phyloP scores from a whole-genome alignment of 352 stramenopile species.

The Phytophthora sp. region DNA sequence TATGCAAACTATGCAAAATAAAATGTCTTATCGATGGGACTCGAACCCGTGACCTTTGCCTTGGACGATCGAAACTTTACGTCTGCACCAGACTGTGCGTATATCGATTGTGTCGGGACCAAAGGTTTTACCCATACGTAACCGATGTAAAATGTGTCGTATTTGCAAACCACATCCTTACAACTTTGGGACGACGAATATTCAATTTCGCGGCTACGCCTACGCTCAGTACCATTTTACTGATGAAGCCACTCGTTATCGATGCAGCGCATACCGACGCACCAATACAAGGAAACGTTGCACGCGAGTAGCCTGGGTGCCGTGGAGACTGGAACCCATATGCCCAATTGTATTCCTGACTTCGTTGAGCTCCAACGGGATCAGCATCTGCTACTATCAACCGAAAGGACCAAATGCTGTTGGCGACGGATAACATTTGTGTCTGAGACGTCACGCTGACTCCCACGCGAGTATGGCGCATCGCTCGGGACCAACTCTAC shows the following conservation, averaged over 20 bases:
- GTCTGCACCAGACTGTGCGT: too few relatives aligned
- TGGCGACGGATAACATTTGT: background rate
- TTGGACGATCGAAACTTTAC: too few relatives aligned
- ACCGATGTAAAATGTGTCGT: too few relatives aligned
- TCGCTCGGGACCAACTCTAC: background rate
- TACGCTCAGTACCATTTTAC: background rate
- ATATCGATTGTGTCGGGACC: too few relatives aligned
- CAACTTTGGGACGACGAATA: background rate
- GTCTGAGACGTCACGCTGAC: background rate
- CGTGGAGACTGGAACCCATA: background rate
- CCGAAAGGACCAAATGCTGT: slow-evolving; percentile 1
- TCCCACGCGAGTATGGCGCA: too few relatives aligned
- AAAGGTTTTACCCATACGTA: too few relatives aligned
- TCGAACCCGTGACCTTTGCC: too few relatives aligned
- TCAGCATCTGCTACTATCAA: background rate
- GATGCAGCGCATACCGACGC: background rate
- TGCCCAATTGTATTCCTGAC: background rate
- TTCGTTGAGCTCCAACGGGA: background rate
- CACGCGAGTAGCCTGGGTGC: background rate
- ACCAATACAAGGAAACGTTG: background rate
- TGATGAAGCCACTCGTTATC: background rate
- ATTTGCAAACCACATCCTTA: too few relatives aligned
- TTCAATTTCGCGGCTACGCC: background rate
- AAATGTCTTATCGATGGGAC: too few relatives aligned
- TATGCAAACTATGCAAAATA: too few relatives aligned